phyloP scores from a whole-genome alignment of 306 rosid species.

The Medicago ruthenica region DNA sequence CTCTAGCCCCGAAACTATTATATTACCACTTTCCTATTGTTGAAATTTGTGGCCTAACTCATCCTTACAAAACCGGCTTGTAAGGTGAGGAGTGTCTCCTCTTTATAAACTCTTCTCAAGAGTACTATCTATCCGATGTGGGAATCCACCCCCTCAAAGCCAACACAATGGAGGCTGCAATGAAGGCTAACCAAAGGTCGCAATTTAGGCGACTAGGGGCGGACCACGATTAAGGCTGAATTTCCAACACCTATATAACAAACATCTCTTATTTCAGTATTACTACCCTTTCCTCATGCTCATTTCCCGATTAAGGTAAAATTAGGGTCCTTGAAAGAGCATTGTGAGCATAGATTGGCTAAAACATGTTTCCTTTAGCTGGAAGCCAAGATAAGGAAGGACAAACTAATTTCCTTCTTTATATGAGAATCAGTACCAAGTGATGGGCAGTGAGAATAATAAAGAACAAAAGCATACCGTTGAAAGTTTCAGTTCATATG shows the following conservation, averaged over 20 bases:
- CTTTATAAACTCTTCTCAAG: too few relatives aligned
- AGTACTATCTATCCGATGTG: too few relatives aligned
- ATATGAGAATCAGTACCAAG: constrained; percentile 2
- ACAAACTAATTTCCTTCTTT: not conserved
- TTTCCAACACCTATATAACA: not conserved
- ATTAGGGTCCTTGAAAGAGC: constrained; percentile 7
- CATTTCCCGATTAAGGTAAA: not conserved
- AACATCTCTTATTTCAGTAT: not conserved
- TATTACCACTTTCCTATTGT: not conserved
- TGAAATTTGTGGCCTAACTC: too few relatives aligned
- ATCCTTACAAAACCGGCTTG: too few relatives aligned
- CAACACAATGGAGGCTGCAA: too few relatives aligned
- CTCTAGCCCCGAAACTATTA: not conserved
- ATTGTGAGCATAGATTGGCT: not conserved
- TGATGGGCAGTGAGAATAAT: constrained; percentile 23
- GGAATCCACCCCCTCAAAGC: too few relatives aligned
- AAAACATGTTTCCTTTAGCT: constrained; percentile 13
- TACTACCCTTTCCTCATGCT: not conserved
- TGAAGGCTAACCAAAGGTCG: too few relatives aligned
- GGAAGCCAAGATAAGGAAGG: constrained; percentile 16
- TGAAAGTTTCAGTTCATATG: constrained; percentile 91
- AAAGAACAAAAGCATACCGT: constrained; percentile 61
- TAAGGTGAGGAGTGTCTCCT: too few relatives aligned
- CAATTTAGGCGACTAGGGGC: too few relatives aligned
- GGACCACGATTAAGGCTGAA: too few relatives aligned